Evolutionary conservation across 305 asterid species (phyloP), one percentile per base, ranked within the genome.

Genomic region (Striga hermonthica): DNA sequence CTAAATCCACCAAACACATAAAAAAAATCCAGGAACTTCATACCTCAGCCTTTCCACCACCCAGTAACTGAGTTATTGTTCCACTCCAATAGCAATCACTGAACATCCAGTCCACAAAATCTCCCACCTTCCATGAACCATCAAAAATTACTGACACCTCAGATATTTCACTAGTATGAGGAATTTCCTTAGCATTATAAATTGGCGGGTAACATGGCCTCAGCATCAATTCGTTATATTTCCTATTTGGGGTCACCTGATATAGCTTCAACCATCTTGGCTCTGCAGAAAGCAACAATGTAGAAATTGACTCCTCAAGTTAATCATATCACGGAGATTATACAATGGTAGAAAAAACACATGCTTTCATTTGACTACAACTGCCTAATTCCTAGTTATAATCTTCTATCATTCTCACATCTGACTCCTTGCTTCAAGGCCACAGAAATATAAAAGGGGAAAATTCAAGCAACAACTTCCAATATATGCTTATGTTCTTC

Each of bases 41-140:
- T n/a, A n/a, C 98, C 96, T 62, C 38, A 65, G 87, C 96, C 75
- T 77, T 66, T 70, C 64, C 78, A 61, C 74, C 47, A 41, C 77
- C 81, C 65, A 86, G 61, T 65, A 89, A 60, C 68, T 76, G 59
- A 54, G 71, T 77, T 56, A 92, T 71, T 36, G 38, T 79, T 44
- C 91, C 98, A 43, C 86, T 76, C 98, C 98, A 92, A 74, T 62
- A 77, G 79, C 90, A 87, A 57, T 54, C 60, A 7, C 43, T 43
- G n/a, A n/a, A n/a, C 70, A 65, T 75, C 96, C 91, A 80, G 69
- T 87, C 98, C 73, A 92, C 93, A 64, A 80, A 54, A 76, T 89
- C 89, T 36, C 95, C 97, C 67, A 79, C 84, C 73, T 76, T 76
- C 97, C 95, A 89, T 16, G 38, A 28, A 72, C 78, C 76, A 47